A percentile compares a stretch with the other conserved stretches of the same genome.
Evolutionary conservation across 805 yeast species (phyloP).

Genomic region (Scheffersomyces amazonensis): DNA sequence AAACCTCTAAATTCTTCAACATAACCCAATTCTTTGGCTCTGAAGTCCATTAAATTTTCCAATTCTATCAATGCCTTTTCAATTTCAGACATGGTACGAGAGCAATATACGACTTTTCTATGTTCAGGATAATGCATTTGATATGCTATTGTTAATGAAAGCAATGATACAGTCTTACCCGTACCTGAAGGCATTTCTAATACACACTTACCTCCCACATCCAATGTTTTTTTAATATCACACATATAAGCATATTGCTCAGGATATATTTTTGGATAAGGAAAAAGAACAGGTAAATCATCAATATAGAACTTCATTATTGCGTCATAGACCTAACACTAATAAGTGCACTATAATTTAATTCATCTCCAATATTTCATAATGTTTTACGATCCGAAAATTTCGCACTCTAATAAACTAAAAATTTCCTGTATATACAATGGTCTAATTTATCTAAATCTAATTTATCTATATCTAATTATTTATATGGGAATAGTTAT

Average conservation of each 20-base stretch:
- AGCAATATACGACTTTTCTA: conserved; percentile 90
- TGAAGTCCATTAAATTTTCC: conserved; percentile 80
- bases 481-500: conserved; percentile 9
- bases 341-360: no score
- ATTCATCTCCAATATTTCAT: no score
- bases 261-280: conserved; percentile 95
- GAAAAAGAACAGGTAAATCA: conserved; percentile 93
- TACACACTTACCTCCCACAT: conserved; percentile 95
- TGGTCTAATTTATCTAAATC: no score
- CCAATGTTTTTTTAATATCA: conserved; percentile 88
- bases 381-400: no score
- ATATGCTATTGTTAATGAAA: conserved; percentile 90
- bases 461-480: no score
- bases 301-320: conserved; percentile 80
- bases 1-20: conserved; percentile 90
- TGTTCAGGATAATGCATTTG: conserved; percentile 95
- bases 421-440: no score
- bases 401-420: no score
- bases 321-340: no score
- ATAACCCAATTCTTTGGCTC: conserved; percentile 79
- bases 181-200: conserved; percentile 99
- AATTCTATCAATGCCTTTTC: conserved; percentile 95
- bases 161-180: conserved; percentile 90
- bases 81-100: conserved; percentile 99
- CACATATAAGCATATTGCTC: conserved; percentile 98